Conservation (phyloP, 2,329 filamentous ascomycete genomes). For the Mollisiaceae sp. region DNA sequence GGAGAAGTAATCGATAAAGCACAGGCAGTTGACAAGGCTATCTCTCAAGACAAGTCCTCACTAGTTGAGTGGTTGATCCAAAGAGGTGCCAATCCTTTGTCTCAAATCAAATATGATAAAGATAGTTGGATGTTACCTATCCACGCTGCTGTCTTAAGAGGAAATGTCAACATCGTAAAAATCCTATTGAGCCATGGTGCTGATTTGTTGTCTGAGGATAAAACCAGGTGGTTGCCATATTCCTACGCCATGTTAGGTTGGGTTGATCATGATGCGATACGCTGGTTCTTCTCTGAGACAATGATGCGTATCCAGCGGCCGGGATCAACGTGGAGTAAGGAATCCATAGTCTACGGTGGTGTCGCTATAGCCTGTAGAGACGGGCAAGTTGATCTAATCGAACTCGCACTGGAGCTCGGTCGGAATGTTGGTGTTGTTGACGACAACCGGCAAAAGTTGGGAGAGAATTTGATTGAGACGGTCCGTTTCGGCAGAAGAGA, state of each 20-base stretch:
- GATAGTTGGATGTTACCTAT: background rate
- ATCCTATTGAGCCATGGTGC: background rate
- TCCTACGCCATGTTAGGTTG: background rate
- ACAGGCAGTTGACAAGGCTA: background rate
- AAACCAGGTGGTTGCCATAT: background rate
- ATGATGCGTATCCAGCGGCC: background rate
- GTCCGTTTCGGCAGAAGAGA: constrained; percentile 3
- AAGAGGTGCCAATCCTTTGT: background rate
- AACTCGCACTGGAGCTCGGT: background rate
- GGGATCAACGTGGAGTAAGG: background rate
- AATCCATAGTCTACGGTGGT: background rate
- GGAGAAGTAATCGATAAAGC: background rate
- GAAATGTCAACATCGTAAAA: background rate
- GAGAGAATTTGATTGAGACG: background rate
- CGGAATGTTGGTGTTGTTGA: background rate
- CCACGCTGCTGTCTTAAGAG: background rate
- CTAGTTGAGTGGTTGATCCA: background rate
- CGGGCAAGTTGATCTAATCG: background rate
- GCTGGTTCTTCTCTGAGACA: background rate
- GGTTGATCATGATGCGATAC: background rate
- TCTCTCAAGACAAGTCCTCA: background rate
- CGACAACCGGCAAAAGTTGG: background rate
- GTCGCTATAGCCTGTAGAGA: background rate
- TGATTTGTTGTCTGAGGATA: background rate
- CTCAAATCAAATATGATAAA: background rate